phyloP scores from a whole-genome alignment of 2,329 filamentous ascomycete species.

The Scedosporium aurantiacum region DNA sequence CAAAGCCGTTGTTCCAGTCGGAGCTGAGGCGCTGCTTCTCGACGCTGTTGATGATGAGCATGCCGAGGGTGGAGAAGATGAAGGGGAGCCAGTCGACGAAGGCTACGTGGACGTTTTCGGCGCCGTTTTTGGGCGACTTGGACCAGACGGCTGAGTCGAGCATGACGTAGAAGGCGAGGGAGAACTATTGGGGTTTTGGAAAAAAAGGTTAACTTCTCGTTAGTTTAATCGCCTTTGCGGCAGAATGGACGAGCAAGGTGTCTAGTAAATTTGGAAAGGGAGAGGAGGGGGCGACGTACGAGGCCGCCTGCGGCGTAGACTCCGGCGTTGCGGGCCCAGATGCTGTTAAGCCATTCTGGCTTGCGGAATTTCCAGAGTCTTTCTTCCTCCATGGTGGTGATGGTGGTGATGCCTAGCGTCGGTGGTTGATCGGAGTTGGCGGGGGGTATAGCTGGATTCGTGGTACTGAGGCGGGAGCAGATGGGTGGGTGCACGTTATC shows the following conservation, averaged over 20 bases:
- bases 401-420: constrained; percentile 17
- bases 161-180: constrained; percentile 57
- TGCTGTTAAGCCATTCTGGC: constrained; percentile 57
- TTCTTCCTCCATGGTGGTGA: constrained; percentile 49
- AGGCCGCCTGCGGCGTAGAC: constrained; percentile 53
- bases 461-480: no score
- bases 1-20: constrained; percentile 52
- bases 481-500: not conserved
- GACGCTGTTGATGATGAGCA: constrained; percentile 62
- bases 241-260: not conserved
- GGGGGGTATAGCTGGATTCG: not conserved
- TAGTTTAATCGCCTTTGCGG: constrained; percentile 6
- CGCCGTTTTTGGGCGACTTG: constrained; percentile 47
- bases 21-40: constrained; percentile 55
- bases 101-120: constrained; percentile 46
- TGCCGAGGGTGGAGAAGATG: constrained; percentile 54
- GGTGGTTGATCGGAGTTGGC: not conserved
- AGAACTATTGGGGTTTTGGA: constrained; percentile 44
- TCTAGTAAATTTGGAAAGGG: not conserved
- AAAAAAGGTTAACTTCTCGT: not conserved
- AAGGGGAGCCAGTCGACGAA: constrained; percentile 62
- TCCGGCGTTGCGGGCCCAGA: constrained; percentile 51
- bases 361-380: constrained; percentile 56
- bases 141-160: constrained; percentile 60
- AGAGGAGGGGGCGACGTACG: constrained; percentile 31